phyloP scores from a whole-genome alignment of 768 basidiomycete genomes.

The Lactifluus pinguis region DNA sequence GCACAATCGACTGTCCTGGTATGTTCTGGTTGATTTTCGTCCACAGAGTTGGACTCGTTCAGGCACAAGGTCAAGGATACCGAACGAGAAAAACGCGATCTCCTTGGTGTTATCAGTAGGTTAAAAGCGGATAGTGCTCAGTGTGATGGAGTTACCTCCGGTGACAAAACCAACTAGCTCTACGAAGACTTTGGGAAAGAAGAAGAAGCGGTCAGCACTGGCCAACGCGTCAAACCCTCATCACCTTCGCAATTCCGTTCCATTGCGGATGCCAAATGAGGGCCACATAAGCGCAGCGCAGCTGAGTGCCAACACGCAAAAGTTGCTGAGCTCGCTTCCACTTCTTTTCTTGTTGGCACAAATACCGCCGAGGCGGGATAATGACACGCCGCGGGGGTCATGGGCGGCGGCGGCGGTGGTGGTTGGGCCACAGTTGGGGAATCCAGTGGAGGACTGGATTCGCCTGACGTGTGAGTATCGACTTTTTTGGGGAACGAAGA shows the following conservation, averaged over 20 bases:
- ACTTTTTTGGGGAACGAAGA: constrained; percentile 82
- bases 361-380: constrained; percentile 41
- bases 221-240: constrained; percentile 95
- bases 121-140: too few species aligned
- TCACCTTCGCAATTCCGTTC: constrained; percentile 89
- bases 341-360: constrained; percentile 61
- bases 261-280: constrained; percentile 58
- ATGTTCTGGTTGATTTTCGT: too few species aligned
- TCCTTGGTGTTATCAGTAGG: too few species aligned
- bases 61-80: too few species aligned
- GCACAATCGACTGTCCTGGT: too few species aligned
- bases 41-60: too few species aligned
- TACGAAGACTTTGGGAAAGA: constrained; percentile 43
- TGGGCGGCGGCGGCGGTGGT: constrained; percentile 22
- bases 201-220: constrained; percentile 88
- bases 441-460: constrained; percentile 82
- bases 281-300: constrained; percentile 33
- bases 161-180: constrained; percentile 22
- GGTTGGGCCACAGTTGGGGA: constrained; percentile 33
- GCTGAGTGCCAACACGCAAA: constrained; percentile 35
- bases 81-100: too few species aligned
- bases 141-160: constrained; percentile 26
- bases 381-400: constrained; percentile 19
- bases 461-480: constrained; percentile 92
- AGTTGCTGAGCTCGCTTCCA: constrained; percentile 49